Base-by-base conservation (phyloP, 164 flowering plant genomes). In the Annona cherimola region DNA sequence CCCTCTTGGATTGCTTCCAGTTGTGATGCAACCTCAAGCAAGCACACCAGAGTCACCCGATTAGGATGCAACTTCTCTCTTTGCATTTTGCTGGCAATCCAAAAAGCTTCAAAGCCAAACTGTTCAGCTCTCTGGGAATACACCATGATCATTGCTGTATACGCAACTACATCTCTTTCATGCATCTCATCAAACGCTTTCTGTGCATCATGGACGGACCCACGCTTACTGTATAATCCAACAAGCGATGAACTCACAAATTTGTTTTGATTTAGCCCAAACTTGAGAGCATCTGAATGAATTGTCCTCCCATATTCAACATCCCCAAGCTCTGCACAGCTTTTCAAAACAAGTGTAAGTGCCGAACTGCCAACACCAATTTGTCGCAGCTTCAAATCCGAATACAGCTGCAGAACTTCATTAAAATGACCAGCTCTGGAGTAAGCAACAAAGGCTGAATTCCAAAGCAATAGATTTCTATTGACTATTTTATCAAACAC, bases 31-130 rank as follows among this genome's bases (percentile, higher is more conserved):
- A 84, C 87, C 74, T 82, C 79, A n/a, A 88, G 82, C 75, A 88
- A 82, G 78, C 92, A 82, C 76, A 88, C 81, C 2, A 85, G 65
- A 8, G 92, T 86, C 44, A 88, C 90, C 66, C 90, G 71, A 70
- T 88, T 86, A 45, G 92, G 90, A 66, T 77, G 77, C n/a, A 86
- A 18, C 5, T 75, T 73, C 18, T 80, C 79, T 71, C 61, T 71
- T 74, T 76, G 85, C 92, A 88, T 85, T 43, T 63, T 12, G 5
- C 65, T 16, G 43, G 71, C 83, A 73, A 84, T 62, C 62, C 63
- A 19, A 64, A 83, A 88, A 71, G 88, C 85, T 59, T 76, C 77
- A 55, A 73, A 70, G 59, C 79, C 77, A 64, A 41, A 67, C 3
- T 2, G 45, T 78, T 73, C 83, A 40, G 80, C 75, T 45, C 45